Evolutionary conservation across 2,329 filamentous ascomycete genomes (phyloP).

Genomic region (Colletotrichum kahawae): DNA sequence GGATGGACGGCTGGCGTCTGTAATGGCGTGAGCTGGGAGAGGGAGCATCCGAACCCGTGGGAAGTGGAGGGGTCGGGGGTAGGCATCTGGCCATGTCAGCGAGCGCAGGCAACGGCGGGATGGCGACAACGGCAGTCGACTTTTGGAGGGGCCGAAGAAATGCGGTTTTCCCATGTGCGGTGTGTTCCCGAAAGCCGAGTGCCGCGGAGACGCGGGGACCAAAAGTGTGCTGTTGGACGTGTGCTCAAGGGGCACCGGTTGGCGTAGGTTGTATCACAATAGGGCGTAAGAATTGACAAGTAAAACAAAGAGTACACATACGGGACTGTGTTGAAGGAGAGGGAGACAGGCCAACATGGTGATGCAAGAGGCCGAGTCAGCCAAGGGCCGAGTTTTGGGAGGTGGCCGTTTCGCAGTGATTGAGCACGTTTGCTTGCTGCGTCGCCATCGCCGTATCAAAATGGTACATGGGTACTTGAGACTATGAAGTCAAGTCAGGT

Average conservation of each 20-base stretch:
- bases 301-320: background rate
- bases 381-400: background rate
- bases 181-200: background rate
- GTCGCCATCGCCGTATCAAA: background rate
- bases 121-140: background rate
- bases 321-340: background rate
- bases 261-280: background rate
- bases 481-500: background rate
- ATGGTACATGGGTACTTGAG: background rate
- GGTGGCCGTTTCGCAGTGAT: background rate
- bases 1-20: background rate
- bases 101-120: background rate
- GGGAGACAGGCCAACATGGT: background rate
- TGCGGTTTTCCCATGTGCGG: background rate
- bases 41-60: constrained; percentile 1
- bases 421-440: background rate
- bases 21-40: background rate
- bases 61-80: background rate
- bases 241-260: background rate
- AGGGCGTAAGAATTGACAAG: background rate
- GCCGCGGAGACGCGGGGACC: background rate
- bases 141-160: background rate
- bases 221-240: background rate
- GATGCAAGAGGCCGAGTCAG: background rate
- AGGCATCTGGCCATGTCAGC: background rate